These are phyloP conservation scores for Diaporthe sp. DNA, from an alignment of 2,329 filamentous ascomycete species.

Conservation along the genomic window DNA sequence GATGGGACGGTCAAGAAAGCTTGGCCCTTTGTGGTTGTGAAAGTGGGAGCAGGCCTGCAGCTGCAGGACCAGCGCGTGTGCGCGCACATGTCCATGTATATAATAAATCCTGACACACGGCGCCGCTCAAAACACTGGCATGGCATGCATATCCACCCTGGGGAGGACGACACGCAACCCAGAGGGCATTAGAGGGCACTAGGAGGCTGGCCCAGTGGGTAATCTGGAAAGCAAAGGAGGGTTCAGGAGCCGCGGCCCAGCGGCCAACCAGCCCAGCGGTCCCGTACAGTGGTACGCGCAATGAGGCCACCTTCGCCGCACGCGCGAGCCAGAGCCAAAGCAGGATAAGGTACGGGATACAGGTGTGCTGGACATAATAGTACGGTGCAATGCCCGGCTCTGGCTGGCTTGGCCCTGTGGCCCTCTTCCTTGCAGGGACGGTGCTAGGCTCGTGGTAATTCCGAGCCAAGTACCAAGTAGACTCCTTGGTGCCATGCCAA, in stretches of 20 bases:
- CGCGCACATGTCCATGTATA: constrained; percentile 36
- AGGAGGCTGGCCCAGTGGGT: constrained; percentile 14
- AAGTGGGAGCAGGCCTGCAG: constrained; percentile 39
- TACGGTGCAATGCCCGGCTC: constrained; percentile 7
- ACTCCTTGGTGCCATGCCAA: constrained; percentile 34
- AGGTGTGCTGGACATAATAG: constrained; percentile 12
- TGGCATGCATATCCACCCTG: constrained; percentile 33
- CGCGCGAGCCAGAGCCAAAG: constrained; percentile 15
- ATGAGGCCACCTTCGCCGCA: constrained; percentile 19
- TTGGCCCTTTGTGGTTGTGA: constrained; percentile 34
- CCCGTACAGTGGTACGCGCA: constrained; percentile 24
- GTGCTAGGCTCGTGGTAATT: constrained; percentile 25
- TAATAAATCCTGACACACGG: constrained; percentile 44
- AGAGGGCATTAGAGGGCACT: constrained; percentile 33
- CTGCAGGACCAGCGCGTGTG: constrained; percentile 39
- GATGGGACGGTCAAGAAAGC: constrained; percentile 26
- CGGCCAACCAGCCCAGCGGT: not conserved
- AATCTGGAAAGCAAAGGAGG: constrained; percentile 29
- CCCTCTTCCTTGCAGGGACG: constrained; percentile 33
- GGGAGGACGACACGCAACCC: constrained; percentile 34
- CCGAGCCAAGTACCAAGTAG: constrained; percentile 36
- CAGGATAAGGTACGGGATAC: not conserved
- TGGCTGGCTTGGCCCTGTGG: constrained; percentile 27
- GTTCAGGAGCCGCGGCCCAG: constrained; percentile 30
- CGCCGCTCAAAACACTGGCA: constrained; percentile 37